Evolutionary conservation across 768 basidiomycete species (phyloP).

Genomic region (Leccinum subtestaceum): DNA sequence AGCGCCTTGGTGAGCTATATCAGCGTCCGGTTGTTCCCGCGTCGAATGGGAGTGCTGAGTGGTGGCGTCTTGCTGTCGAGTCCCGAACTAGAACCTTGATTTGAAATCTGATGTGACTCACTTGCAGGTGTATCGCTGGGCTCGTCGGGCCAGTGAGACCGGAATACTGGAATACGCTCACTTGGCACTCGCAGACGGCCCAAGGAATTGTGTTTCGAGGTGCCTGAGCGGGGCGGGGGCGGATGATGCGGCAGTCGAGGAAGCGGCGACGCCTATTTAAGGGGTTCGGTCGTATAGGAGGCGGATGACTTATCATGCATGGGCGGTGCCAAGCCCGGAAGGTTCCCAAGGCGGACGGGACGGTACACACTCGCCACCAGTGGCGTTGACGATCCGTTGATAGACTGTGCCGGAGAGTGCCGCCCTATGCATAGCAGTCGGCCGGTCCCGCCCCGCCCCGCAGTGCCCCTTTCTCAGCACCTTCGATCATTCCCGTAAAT

Average conservation of each 20-base stretch:
- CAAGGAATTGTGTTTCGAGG: background rate
- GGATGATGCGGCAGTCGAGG: background rate
- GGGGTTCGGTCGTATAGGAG: constrained; percentile 6
- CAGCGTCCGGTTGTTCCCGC: background rate
- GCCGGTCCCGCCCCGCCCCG: background rate
- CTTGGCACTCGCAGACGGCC: constrained; percentile 2
- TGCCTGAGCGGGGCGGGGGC: background rate
- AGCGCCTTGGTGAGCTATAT: background rate
- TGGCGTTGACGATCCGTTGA: background rate
- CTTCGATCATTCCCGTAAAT: background rate
- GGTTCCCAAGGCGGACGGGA: background rate
- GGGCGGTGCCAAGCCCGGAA: background rate
- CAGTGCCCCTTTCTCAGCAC: background rate
- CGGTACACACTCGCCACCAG: background rate
- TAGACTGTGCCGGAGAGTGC: background rate
- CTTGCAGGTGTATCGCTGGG: background rate
- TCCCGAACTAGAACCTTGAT: background rate
- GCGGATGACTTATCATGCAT: background rate
- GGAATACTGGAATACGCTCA: constrained; percentile 10
- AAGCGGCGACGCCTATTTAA: background rate
- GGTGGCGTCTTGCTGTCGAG: background rate
- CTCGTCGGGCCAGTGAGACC: background rate
- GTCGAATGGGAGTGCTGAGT: background rate
- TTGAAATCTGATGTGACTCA: background rate
- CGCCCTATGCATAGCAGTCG: background rate